phyloP scores from a whole-genome alignment of 345 rosid genomes.

The Brassica cretica region DNA sequence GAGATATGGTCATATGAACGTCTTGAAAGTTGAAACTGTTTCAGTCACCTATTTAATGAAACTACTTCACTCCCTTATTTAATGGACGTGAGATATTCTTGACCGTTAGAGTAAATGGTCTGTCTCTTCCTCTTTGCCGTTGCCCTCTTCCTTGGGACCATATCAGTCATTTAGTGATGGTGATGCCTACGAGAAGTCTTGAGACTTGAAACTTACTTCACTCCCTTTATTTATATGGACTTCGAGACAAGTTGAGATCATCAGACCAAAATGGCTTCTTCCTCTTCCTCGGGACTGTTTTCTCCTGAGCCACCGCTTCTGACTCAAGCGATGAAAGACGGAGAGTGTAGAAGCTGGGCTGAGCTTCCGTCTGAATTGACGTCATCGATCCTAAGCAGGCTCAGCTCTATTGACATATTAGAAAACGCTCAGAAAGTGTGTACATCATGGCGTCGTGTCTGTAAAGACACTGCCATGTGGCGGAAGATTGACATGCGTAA shows the following conservation, averaged over 20 bases:
- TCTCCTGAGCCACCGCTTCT: not conserved
- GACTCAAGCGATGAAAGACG: not conserved
- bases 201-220: not conserved
- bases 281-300: not conserved
- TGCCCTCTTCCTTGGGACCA: not conserved
- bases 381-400: constrained; percentile 42
- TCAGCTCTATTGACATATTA: constrained; percentile 46
- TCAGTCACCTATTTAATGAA: not conserved
- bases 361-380: constrained; percentile 41
- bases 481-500: constrained; percentile 44
- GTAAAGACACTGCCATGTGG: constrained; percentile 57
- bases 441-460: constrained; percentile 49
- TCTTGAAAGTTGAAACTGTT: not conserved
- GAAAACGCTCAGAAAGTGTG: constrained; percentile 56
- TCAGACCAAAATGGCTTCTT: not conserved
- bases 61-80: not conserved
- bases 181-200: not conserved
- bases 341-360: constrained; percentile 43
- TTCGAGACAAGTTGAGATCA: not conserved
- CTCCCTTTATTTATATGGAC: not conserved
- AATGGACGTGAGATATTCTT: not conserved
- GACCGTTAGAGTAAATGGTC: not conserved
- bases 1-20: not conserved
- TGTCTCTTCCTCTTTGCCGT: not conserved
- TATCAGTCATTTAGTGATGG: not conserved